phyloP scores from a whole-genome alignment of 495 filamentous ascomycete species.

The Xylona heveae region DNA sequence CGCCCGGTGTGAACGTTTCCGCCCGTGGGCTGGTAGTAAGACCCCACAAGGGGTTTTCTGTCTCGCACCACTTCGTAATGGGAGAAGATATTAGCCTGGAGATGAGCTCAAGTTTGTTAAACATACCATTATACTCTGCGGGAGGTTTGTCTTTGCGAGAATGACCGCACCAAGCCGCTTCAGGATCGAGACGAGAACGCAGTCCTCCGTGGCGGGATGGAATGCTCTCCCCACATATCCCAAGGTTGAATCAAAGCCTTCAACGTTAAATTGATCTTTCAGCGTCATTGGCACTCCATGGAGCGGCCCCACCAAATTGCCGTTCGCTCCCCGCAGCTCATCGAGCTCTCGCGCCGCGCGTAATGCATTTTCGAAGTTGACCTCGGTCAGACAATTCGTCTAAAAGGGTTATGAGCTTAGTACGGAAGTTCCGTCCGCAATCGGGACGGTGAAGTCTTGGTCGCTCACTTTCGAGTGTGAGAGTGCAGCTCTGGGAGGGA shows the following conservation, averaged over 20 bases:
- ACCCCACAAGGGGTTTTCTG: conserved; percentile 32
- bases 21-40: conserved; percentile 24
- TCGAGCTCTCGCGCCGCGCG: conserved; percentile 8
- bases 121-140: conserved; percentile 22
- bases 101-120: too few species aligned
- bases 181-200: conserved; percentile 20
- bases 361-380: conserved; percentile 10
- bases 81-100: conserved; percentile 6
- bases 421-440: too few species aligned
- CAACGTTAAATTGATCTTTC: conserved; percentile 12
- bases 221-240: conserved; percentile 12
- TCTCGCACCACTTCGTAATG: conserved; percentile 19
- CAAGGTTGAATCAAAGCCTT: conserved; percentile 11
- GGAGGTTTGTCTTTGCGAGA: conserved; percentile 17
- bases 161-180: conserved; percentile 21
- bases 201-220: conserved; percentile 8
- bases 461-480: too few species aligned
- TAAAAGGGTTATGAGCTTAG: too few species aligned
- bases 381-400: conserved; percentile 9
- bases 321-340: conserved; percentile 7
- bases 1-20: neutral
- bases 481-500: too few species aligned
- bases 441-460: too few species aligned
- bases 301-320: conserved; percentile 9
- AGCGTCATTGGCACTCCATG: conserved; percentile 12